These are phyloP conservation scores for Euphorbia schlechtendalii DNA, from an alignment of 441 rosid genomes.

Conservation along the genomic window DNA sequence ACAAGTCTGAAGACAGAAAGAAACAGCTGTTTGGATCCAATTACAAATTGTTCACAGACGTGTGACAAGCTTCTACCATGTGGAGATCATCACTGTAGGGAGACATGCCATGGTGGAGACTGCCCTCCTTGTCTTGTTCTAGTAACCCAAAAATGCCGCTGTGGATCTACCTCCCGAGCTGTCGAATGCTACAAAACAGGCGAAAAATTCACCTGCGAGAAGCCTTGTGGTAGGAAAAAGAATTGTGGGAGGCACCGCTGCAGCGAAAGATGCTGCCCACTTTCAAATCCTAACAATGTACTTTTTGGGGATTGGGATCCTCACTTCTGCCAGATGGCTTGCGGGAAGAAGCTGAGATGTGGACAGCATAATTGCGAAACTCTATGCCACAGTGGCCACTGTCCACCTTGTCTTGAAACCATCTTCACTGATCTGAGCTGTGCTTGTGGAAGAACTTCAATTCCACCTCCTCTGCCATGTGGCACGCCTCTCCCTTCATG, in stretches of 20 bases:
- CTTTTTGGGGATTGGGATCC: constrained; percentile 69
- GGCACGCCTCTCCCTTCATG: constrained; percentile 92
- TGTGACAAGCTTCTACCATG: constrained; percentile 81
- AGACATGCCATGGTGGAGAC: constrained; percentile 73
- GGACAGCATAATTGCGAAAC: constrained; percentile 93
- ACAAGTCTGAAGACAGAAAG: constrained; percentile 65
- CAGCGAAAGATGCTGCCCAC: constrained; percentile 93
- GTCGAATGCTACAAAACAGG: constrained; percentile 71
- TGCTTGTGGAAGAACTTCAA: constrained; percentile 88
- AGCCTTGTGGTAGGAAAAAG: constrained; percentile 83
- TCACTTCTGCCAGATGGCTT: constrained; percentile 80
- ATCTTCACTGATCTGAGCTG: constrained; percentile 88
- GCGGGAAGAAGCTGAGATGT: constrained; percentile 92
- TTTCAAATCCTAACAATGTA: constrained; percentile 38
- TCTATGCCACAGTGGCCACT: constrained; percentile 92
- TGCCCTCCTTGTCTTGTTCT: constrained; percentile 67
- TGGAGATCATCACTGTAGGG: constrained; percentile 57
- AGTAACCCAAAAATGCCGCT: constrained; percentile 76
- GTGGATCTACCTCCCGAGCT: constrained; percentile 69
- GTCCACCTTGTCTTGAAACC: constrained; percentile 95
- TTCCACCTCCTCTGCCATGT: constrained; percentile 97
- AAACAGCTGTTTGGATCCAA: constrained; percentile 77
- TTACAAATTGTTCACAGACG: constrained; percentile 59
- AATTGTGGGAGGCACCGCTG: constrained; percentile 96
- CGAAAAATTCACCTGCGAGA: constrained; percentile 64